phyloP scores from a whole-genome alignment of 371 early-diverging fungal genomes.

The Parasitella parasitica region DNA sequence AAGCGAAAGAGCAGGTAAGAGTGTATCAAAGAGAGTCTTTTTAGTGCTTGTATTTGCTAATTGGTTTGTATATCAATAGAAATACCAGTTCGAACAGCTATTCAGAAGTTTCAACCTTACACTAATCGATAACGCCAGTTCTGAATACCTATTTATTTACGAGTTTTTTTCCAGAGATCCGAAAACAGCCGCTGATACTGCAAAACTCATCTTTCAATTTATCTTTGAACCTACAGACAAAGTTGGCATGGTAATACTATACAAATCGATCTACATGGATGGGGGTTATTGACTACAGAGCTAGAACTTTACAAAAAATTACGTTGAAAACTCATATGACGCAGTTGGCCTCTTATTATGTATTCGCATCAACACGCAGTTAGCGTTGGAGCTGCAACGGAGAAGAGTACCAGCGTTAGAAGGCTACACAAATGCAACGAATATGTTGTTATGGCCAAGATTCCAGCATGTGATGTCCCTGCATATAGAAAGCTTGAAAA shows the following conservation, averaged over 20 bases:
- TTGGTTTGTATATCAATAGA: slow-evolving; percentile 26
- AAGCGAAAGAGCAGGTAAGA: slow-evolving; percentile 67
- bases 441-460: slow-evolving; percentile 92
- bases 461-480: slow-evolving; percentile 86
- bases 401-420: slow-evolving; percentile 79
- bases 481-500: slow-evolving; percentile 83
- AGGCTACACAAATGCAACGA: slow-evolving; percentile 80
- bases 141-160: slow-evolving; percentile 86
- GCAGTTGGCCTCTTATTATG: slow-evolving; percentile 88
- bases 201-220: slow-evolving; percentile 59
- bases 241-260: slow-evolving; percentile 58
- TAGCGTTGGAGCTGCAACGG: slow-evolving; percentile 79
- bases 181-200: slow-evolving; percentile 43
- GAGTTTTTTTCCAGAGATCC: slow-evolving; percentile 80
- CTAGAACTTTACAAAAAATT: slow-evolving; percentile 65
- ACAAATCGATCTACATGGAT: background rate
- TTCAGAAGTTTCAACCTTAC: slow-evolving; percentile 86
- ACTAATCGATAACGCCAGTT: slow-evolving; percentile 88
- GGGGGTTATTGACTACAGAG: background rate
- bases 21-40: background rate
- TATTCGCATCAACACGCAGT: slow-evolving; percentile 81
- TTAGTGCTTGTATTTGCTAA: background rate
- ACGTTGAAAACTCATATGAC: slow-evolving; percentile 79
- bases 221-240: slow-evolving; percentile 85
- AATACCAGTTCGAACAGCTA: slow-evolving; percentile 73